A percentile compares a stretch with the other conserved stretches of the same genome.
Conservation (phyloP, 257 asterid genomes). For the Echites panduratus region DNA sequence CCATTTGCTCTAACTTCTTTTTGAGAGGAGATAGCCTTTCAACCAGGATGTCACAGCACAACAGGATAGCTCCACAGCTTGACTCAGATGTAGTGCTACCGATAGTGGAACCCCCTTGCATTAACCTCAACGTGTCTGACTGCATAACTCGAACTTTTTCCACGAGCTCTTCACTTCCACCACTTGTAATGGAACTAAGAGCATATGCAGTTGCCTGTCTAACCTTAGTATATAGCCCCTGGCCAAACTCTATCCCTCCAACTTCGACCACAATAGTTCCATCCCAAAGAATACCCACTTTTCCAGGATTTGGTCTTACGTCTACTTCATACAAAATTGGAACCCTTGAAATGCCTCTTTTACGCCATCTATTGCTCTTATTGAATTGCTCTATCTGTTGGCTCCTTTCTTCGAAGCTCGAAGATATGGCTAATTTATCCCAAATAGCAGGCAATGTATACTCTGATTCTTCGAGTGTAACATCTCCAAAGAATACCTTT, state of each 20-base stretch:
- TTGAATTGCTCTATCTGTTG: conserved; percentile 34
- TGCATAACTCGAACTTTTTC: conserved; percentile 61
- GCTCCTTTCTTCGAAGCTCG: conserved; percentile 31
- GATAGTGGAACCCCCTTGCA: conserved; percentile 58
- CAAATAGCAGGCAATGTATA: conserved; percentile 49
- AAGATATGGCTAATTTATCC: conserved; percentile 44
- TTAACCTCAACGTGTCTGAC: conserved; percentile 55
- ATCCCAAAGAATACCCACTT: conserved; percentile 58
- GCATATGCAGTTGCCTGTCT: conserved; percentile 56
- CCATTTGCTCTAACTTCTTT: conserved; percentile 42
- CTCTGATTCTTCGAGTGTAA: conserved; percentile 29
- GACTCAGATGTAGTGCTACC: conserved; percentile 77
- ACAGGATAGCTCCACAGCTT: conserved; percentile 59
- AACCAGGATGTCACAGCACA: conserved; percentile 54
- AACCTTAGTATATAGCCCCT: conserved; percentile 74
- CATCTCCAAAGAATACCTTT: conserved; percentile 29
- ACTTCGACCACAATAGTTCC: conserved; percentile 71
- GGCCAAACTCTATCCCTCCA: conserved; percentile 74
- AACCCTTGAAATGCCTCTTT: conserved; percentile 63
- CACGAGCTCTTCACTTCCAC: conserved; percentile 36
- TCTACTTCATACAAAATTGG: conserved; percentile 35
- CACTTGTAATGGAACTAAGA: conserved; percentile 40
- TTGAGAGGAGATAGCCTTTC: conserved; percentile 43
- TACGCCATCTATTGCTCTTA: conserved; percentile 35
- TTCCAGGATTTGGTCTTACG: conserved; percentile 43